These are phyloP conservation scores for Fraxinus latifolia DNA, from an alignment of 305 asterid genomes.

Conservation along the genomic window DNA sequence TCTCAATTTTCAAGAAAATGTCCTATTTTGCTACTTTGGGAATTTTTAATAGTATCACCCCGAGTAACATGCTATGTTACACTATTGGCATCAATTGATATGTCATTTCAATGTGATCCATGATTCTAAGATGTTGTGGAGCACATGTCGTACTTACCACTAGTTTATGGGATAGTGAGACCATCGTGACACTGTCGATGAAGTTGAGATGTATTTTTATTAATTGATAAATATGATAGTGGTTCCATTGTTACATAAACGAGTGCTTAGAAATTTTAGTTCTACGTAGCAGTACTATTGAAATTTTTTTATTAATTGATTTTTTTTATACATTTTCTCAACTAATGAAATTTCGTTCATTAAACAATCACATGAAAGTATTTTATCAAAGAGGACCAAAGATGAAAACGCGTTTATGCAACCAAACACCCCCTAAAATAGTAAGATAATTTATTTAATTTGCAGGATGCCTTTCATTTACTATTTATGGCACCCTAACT, in stretches of 20 bases:
- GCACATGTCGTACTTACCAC: not conserved
- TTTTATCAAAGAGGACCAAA: not conserved
- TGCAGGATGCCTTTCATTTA: not conserved
- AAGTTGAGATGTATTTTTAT: too few relatives aligned
- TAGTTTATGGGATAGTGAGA: not conserved
- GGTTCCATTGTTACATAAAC: not conserved
- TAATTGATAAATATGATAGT: not conserved
- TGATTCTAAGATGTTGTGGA: not conserved
- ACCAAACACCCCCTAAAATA: not conserved
- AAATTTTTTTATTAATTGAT: too few relatives aligned
- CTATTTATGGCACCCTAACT: too few relatives aligned
- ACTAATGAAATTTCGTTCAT: not conserved
- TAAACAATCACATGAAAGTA: not conserved
- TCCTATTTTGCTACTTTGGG: constrained; percentile 15
- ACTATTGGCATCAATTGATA: not conserved
- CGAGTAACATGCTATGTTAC: not conserved
- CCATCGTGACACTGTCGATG: not conserved
- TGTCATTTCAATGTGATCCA: not conserved
- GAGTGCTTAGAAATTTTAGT: not conserved
- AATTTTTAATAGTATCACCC: not conserved
- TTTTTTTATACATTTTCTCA: too few relatives aligned
- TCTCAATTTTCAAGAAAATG: not conserved
- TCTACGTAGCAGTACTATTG: too few relatives aligned
- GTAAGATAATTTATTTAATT: too few relatives aligned
- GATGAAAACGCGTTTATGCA: not conserved